These are phyloP conservation scores for Nicotiana noctiflora DNA, from an alignment of 257 asterid genomes.

Conservation along the genomic window DNA sequence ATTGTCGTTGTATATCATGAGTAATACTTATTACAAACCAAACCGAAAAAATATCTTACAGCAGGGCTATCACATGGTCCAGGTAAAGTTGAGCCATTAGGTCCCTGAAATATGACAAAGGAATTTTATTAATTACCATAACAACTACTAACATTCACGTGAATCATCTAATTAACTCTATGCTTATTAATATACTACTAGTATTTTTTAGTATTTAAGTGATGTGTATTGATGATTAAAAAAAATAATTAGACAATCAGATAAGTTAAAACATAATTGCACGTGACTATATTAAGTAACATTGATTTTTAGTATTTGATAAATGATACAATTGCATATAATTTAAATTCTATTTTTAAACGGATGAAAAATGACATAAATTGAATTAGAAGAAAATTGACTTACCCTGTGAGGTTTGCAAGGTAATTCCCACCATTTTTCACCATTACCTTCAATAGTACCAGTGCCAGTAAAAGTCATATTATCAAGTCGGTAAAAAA, in stretches of 20 bases:
- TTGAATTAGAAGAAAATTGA: neutral
- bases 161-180: neutral
- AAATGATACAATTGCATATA: too few relatives aligned
- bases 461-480: constrained; percentile 75
- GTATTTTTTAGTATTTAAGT: neutral
- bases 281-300: too few relatives aligned
- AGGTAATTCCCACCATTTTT: constrained; percentile 95
- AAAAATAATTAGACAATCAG: neutral
- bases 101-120: constrained; percentile 55
- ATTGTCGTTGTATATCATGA: too few relatives aligned
- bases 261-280: too few relatives aligned
- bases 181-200: neutral
- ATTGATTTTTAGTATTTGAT: too few relatives aligned
- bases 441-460: constrained; percentile 84
- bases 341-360: neutral
- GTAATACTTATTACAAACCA: too few relatives aligned
- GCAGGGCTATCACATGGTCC: constrained; percentile 99
- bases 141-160: neutral
- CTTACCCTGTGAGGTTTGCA: constrained; percentile 95
- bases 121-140: neutral
- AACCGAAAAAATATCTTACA: constrained; percentile 19
- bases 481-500: constrained; percentile 61
- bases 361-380: neutral
- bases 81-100: constrained; percentile 79
- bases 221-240: neutral